Conservation (phyloP, 306 rosid genomes). For the Cicer yamashitae region DNA sequence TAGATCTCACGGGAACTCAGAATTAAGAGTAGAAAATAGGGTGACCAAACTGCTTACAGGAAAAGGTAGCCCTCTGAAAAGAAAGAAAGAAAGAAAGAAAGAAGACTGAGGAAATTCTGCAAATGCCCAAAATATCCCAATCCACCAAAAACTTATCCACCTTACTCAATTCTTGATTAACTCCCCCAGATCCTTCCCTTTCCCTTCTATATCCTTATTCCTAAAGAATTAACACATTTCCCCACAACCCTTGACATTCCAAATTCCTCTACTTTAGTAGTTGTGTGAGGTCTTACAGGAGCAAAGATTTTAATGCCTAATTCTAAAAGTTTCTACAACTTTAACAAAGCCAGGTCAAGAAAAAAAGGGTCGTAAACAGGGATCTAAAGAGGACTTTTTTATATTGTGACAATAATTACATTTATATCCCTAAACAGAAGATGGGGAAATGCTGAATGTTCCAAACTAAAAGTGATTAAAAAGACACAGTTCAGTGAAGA, state of each 20-base stretch:
- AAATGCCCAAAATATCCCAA: background rate
- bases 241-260: background rate
- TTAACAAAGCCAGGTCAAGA: background rate
- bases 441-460: background rate
- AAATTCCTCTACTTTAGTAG: background rate
- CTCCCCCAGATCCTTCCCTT: background rate
- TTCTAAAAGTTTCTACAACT: background rate
- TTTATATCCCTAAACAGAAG: slow-evolving; percentile 13
- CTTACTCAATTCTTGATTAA: background rate
- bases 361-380: background rate
- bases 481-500: background rate
- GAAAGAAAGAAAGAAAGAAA: background rate
- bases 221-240: background rate
- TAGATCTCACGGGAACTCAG: background rate
- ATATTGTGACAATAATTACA: slow-evolving; percentile 11
- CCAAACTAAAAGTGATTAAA: slow-evolving; percentile 25
- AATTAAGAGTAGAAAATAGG: slow-evolving; percentile 6
- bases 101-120: background rate
- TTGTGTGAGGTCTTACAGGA: background rate
- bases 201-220: background rate
- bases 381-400: background rate
- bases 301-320: background rate
- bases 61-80: slow-evolving; percentile 9
- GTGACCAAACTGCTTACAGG: slow-evolving; percentile 9
- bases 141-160: background rate